phyloP scores from a whole-genome alignment of 208 protist genomes.

The Trypanosoma lewisi region DNA sequence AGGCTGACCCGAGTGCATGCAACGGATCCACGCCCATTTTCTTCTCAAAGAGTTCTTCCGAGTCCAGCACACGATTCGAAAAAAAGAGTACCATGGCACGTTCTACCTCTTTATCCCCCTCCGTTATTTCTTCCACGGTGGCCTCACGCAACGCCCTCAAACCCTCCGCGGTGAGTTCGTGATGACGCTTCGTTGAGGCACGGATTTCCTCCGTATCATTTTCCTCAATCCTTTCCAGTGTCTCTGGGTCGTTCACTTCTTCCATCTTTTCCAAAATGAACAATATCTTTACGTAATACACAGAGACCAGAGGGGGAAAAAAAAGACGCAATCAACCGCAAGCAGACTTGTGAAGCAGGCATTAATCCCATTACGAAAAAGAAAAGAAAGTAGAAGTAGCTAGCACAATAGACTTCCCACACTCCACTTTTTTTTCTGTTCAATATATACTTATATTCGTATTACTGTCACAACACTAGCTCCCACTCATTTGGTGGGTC shows the following conservation, averaged over 20 bases:
- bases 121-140: constrained; percentile 33
- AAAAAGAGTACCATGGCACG: constrained; percentile 51
- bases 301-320: too few species aligned
- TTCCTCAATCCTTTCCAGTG: neutral
- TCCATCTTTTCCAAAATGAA: neutral
- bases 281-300: too few species aligned
- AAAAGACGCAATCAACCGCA: too few species aligned
- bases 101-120: constrained; percentile 31
- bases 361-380: too few species aligned
- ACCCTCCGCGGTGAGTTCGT: constrained; percentile 23
- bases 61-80: constrained; percentile 47
- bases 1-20: constrained; percentile 29
- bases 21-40: constrained; percentile 35
- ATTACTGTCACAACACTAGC: too few species aligned
- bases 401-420: too few species aligned
- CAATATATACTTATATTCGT: too few species aligned
- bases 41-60: constrained; percentile 37
- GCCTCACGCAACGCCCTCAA: constrained; percentile 29
- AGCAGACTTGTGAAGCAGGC: too few species aligned
- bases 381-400: too few species aligned
- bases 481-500: too few species aligned
- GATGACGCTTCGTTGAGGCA: neutral
- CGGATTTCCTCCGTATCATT: neutral
- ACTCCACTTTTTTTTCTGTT: too few species aligned
- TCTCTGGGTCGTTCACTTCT: neutral